Evolutionary conservation across 129 eudicot species (phyloP).

Genomic region (Glebionis coronaria): DNA sequence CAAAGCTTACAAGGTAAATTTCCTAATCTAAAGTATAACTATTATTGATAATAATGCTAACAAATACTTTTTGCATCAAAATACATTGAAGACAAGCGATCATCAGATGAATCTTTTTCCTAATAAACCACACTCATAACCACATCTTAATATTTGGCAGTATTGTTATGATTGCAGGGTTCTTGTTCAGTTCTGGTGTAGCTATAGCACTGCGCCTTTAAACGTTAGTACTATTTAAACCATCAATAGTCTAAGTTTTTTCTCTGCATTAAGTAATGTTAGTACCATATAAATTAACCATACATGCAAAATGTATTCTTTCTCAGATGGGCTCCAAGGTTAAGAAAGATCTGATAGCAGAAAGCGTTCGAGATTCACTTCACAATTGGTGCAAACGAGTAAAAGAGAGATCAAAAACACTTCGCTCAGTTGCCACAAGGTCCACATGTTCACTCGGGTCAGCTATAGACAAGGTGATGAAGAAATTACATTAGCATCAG

Average conservation of each 20-base stretch:
- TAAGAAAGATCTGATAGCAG: conserved; percentile 84
- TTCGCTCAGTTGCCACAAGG: conserved; percentile 70
- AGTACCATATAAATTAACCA: background rate
- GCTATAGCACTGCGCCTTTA: conserved; percentile 90
- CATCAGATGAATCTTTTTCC: background rate
- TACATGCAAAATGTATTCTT: background rate
- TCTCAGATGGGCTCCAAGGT: conserved; percentile 94
- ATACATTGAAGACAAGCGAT: background rate
- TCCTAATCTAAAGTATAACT: too few relatives aligned
- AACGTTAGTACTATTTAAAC: conserved; percentile 37
- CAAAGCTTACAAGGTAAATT: too few relatives aligned
- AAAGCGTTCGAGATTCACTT: conserved; percentile 92
- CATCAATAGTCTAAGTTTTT: background rate
- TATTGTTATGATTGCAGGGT: conserved; percentile 48
- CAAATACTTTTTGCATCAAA: conserved; percentile 1
- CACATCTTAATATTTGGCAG: background rate
- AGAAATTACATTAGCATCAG: conserved; percentile 73
- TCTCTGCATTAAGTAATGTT: background rate
- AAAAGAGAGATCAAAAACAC: conserved; percentile 73
- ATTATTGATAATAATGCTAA: too few relatives aligned
- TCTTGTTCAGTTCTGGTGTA: conserved; percentile 96
- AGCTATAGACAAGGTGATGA: conserved; percentile 76
- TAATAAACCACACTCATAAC: background rate
- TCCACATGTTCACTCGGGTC: conserved; percentile 85
- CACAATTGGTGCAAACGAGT: conserved; percentile 99